Evolutionary conservation across 2,329 filamentous ascomycete genomes (phyloP).

Genomic region (Arthroderma sp.): DNA sequence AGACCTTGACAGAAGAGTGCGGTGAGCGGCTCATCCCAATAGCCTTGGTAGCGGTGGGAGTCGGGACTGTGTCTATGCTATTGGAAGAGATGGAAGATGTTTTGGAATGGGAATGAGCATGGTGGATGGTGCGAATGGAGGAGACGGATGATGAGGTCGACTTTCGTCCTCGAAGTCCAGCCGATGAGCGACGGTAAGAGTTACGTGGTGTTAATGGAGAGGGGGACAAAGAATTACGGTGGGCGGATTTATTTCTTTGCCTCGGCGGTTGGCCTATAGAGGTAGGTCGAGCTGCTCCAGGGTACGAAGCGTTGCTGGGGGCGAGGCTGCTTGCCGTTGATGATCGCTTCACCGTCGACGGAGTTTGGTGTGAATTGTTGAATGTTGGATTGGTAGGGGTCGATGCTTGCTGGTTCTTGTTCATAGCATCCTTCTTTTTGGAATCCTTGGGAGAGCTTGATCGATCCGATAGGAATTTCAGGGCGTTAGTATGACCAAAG

Average conservation of each 20-base stretch:
- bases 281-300: conserved; percentile 26
- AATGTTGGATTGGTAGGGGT: conserved; percentile 14
- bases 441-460: conserved; percentile 25
- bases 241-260: conserved; percentile 22
- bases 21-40: conserved; percentile 52
- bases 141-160: conserved; percentile 93
- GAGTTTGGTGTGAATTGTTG: conserved; percentile 20
- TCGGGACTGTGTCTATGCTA: conserved; percentile 54
- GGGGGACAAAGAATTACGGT: conserved; percentile 69
- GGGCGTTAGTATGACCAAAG: conserved; percentile 17
- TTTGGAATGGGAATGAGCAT: conserved; percentile 82
- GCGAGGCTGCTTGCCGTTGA: conserved; percentile 30
- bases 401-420: conserved; percentile 15
- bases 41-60: conserved; percentile 47
- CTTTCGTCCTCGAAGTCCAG: conserved; percentile 76
- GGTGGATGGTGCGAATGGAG: conserved; percentile 80
- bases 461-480: conserved; percentile 27
- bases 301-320: conserved; percentile 30
- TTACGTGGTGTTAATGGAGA: conserved; percentile 79
- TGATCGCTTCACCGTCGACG: conserved; percentile 27
- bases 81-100: conserved; percentile 84
- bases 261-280: conserved; percentile 25
- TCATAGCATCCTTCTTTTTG: conserved; percentile 24
- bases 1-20: conserved; percentile 85
- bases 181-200: conserved; percentile 68